A percentile compares a stretch with the other conserved stretches of the same genome.
Evolutionary conservation across 108 stramenopile genomes (phyloP).

Genomic region (Skeletonema menzelii): DNA sequence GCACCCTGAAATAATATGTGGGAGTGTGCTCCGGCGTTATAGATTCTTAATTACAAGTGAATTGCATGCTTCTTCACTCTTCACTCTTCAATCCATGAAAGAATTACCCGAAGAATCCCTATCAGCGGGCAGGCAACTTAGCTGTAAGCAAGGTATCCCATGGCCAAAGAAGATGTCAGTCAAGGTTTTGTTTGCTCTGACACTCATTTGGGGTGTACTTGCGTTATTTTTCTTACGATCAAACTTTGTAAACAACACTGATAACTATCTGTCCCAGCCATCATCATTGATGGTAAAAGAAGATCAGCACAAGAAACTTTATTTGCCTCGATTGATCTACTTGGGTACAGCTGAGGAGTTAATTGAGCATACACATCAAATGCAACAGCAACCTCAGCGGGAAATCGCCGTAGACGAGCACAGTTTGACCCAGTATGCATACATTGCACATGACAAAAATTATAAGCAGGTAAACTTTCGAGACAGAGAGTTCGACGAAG

Average conservation of each 20-base stretch:
- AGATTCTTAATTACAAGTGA: no score
- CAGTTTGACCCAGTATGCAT: neutral
- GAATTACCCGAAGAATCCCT: no score
- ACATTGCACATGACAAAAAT: neutral
- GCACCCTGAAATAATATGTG: no score
- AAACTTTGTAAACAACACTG: neutral
- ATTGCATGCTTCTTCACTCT: no score
- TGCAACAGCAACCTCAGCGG: neutral
- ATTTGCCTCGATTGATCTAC: neutral
- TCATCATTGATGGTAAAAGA: neutral
- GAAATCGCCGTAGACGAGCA: neutral
- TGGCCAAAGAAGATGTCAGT: neutral
- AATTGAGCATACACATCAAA: neutral
- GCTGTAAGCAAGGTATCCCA: no score
- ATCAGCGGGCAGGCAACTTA: no score
- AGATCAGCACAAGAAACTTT: neutral
- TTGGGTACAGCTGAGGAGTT: neutral
- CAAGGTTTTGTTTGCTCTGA: neutral
- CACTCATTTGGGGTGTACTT: neutral
- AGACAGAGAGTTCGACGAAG: slow-evolving; percentile 1
- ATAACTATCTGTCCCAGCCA: neutral
- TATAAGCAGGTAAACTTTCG: neutral
- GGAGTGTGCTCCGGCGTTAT: no score
- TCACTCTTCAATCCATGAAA: no score
- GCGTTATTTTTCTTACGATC: neutral